Conservation (phyloP, 176 grass and related monocot species). For the Miscanthus lutarioriparius region DNA sequence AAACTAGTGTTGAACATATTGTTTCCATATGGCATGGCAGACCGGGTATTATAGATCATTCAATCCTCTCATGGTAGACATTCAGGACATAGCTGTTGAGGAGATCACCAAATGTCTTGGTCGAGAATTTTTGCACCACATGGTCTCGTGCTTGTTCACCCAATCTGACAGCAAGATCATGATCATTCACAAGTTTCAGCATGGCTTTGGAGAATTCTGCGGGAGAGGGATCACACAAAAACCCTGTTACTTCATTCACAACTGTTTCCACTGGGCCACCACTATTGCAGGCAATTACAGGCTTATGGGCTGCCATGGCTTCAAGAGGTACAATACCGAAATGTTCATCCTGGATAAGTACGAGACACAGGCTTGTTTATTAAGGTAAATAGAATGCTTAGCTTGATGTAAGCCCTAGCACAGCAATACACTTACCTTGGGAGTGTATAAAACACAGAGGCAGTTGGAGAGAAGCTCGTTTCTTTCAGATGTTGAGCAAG, state of each 20-base stretch:
- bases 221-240: conserved; percentile 74
- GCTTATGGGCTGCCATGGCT: conserved; percentile 90
- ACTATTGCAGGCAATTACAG: conserved; percentile 95
- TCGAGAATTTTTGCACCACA: conserved; percentile 70
- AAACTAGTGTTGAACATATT: not conserved
- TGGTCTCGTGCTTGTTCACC: conserved; percentile 66
- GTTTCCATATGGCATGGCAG: conserved; percentile 11
- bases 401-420: not conserved
- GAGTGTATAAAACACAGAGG: conserved; percentile 91
- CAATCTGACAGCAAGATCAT: conserved; percentile 62
- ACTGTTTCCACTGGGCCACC: conserved; percentile 91
- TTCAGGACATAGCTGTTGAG: conserved; percentile 67
- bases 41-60: conserved; percentile 29
- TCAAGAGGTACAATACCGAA: conserved; percentile 97
- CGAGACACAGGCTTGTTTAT: not conserved
- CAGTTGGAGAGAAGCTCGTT: conserved; percentile 89
- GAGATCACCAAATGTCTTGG: conserved; percentile 76
- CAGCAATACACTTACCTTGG: conserved; percentile 51
- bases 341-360: conserved; percentile 75
- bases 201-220: conserved; percentile 72
- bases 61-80: conserved; percentile 69
- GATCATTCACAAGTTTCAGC: conserved; percentile 63
- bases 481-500: conserved; percentile 90
- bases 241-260: conserved; percentile 68
- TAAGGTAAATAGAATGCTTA: not conserved